These are phyloP conservation scores for Agarophyton chilense DNA, from an alignment of 23 red algal genomes.

Conservation along the genomic window DNA sequence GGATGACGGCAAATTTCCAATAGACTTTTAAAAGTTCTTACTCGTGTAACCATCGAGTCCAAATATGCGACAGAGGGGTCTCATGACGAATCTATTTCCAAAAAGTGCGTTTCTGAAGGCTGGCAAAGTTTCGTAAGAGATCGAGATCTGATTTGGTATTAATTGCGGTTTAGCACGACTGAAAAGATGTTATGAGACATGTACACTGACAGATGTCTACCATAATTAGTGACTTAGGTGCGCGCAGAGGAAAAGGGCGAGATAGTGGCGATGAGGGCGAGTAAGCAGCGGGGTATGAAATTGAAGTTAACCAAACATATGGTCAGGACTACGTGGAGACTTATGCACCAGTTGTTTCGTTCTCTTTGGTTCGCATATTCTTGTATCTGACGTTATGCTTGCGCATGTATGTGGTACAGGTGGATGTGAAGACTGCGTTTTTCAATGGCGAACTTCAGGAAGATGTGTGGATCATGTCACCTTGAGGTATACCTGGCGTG, in stretches of 20 bases:
- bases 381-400: too few species aligned
- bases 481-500: too few species aligned
- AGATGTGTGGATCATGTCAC: too few species aligned
- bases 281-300: background rate
- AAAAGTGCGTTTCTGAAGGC: background rate
- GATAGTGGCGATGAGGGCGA: background rate
- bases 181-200: background rate
- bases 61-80: background rate
- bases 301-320: slow-evolving; percentile 23
- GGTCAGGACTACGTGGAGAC: too few species aligned
- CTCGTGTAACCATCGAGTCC: slow-evolving; percentile 4
- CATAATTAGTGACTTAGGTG: background rate
- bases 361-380: too few species aligned
- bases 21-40: slow-evolving; percentile 34
- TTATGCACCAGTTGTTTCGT: too few species aligned
- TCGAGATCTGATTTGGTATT: background rate
- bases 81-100: background rate
- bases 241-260: background rate
- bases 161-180: background rate
- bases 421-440: too few species aligned
- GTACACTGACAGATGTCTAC: background rate
- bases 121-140: background rate
- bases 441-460: too few species aligned
- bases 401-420: too few species aligned
- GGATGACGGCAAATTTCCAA: slow-evolving; percentile 19